Conservation (phyloP, 2,329 filamentous ascomycete species). For the Rhinocladiella mackenziei region DNA sequence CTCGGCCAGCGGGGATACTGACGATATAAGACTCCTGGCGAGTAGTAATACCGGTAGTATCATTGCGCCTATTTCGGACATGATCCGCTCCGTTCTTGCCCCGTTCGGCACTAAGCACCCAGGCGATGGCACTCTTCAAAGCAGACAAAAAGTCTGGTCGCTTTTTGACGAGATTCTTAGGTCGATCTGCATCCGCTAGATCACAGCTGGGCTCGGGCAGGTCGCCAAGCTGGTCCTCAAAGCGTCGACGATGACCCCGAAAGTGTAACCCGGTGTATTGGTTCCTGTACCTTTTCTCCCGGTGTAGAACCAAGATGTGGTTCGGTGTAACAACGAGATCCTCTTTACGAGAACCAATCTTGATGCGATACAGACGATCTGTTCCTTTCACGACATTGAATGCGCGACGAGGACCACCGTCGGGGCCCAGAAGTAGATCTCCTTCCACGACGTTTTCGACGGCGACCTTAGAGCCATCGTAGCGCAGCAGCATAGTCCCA, state of each 20-base stretch:
- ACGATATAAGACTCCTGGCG: too few species aligned
- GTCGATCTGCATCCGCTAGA: too few species aligned
- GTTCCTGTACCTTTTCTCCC: constrained; percentile 30
- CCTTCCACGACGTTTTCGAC: constrained; percentile 51
- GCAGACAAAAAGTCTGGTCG: too few species aligned
- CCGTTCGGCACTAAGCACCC: too few species aligned
- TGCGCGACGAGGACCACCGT: constrained; percentile 46
- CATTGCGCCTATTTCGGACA: too few species aligned
- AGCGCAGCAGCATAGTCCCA: constrained; percentile 44
- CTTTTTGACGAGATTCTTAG: too few species aligned
- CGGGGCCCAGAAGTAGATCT: constrained; percentile 49
- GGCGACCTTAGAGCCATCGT: constrained; percentile 44
- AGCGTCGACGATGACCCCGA: constrained; percentile 7
- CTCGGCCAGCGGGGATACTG: too few species aligned
- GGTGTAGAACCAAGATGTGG: constrained; percentile 48
- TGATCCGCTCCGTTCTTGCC: too few species aligned
- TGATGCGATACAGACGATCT: constrained; percentile 49
- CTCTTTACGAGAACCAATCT: constrained; percentile 41
- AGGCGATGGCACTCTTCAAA: too few species aligned
- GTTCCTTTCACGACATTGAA: constrained; percentile 50
- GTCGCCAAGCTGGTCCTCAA: constrained; percentile 13
- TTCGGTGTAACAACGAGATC: constrained; percentile 50
- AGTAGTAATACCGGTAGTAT: too few species aligned
- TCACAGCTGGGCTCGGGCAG: background rate
- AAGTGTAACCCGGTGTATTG: background rate